Base-by-base conservation (phyloP, 306 rosid species). In the Herpetospermum pedunculosum region DNA sequence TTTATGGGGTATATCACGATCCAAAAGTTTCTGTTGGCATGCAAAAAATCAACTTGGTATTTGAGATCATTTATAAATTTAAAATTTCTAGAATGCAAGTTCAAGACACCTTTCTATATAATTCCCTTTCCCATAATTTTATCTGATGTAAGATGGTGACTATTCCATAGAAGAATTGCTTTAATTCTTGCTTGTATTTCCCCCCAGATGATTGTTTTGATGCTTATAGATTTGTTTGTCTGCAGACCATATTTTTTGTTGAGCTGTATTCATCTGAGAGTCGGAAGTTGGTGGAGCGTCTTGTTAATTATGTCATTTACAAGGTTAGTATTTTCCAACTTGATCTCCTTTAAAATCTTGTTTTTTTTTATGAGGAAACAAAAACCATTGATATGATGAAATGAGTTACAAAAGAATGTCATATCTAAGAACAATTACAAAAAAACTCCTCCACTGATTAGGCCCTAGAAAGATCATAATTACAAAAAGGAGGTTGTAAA, bases 251-350 rank as follows among this genome's bases (percentile, higher is more conserved):
- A 79, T 91, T 94, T 85, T 94, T 94, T 72, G 73, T 84, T 10
- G 91, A 94, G 86, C 80, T 94, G 86, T 83, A 88, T 83, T 82
- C 99, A 68, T 64, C 96, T 62, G 99, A 94, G 83, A 85, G 88
- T 70, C 89, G 90, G 62, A 94, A 89, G 57, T 72, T 94, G 85
- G 80, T 85, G 63, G 96, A 94, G 41, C 92, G 96, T 70, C 96
- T 94, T 54, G 78, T 87, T 77, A 91, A 91, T 81, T 95, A 95
- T 88, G 83, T 91, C 64, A 84, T 95, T 73, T 95, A 95, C 85
- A 95, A 95, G 97, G 99, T 89, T 74, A 83, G 63, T 53, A 14
- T 48, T 72, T 68, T 68, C 32, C 38, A 25, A 69, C 55, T 44
- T 14, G 12, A 67, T 69, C 73, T 25, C 68, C 41, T 3, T 43